Base-by-base conservation (phyloP, 768 basidiomycete species). In the Leccinum variicolor region DNA sequence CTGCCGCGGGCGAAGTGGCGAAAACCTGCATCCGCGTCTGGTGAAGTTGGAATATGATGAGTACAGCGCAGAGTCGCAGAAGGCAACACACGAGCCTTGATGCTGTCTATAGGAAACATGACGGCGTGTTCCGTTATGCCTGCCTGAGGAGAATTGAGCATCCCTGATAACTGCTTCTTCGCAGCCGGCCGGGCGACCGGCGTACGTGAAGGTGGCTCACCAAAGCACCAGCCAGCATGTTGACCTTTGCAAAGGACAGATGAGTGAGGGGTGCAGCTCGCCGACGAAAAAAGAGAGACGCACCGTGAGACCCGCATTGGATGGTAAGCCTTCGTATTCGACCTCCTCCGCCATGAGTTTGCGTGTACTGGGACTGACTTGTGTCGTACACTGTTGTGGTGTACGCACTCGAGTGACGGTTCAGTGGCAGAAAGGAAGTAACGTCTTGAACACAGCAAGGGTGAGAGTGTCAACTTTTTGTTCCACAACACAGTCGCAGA, bases 21-120 rank as follows among this genome's bases (percentile, higher is more conserved):
- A 95, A 90, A 52, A 99, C 94, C 79, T 99, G 97, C 97, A 99
- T 99, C 69, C 97, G 92, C 48, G 97, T 98, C 97, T 99, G 25
- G 19, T 15, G 50, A 29, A 46, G 46, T 29, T 23, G 41, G 31
- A 41, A 15, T 8, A 34, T 59, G 48, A 62, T 62, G 54, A 64
- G 57, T 43, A 50, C 19, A 15, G n/a, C 47, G 14, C 41, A 45
- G 43, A 25, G 33, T n/a, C 5, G 25, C 34, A 25, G 49, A 25
- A 54, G 48, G 33, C 51, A 23, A 58, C 14, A 48, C 11, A 75
- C 87, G 58, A 57, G 92, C 97, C 82, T 99, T 99, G 72, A 99
- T 98, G 68, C 93, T 96, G 77, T 99, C 97, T 61, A 98, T 78
- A 6, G 97, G 97, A 72, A 92, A 99, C 90, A 99, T 98, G 71